Conservation (phyloP, 1,139 yeast genomes). For the Hyphopichia pseudoburtonii region DNA sequence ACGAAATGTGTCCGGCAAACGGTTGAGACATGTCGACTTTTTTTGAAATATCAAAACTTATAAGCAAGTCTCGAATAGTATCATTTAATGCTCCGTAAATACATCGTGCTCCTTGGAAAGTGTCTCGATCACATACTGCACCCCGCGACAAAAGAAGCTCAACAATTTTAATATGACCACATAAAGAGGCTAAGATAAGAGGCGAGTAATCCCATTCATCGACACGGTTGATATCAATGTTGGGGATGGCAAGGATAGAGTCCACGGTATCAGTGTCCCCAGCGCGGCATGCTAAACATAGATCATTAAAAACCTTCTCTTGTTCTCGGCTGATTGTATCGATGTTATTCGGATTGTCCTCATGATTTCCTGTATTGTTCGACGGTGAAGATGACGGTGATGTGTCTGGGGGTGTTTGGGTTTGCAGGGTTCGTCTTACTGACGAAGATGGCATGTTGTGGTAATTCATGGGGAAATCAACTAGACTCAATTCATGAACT, state of each 20-base stretch:
- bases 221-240: conserved; percentile 58
- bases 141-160: conserved; percentile 59
- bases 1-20: conserved; percentile 67
- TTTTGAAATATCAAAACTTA: conserved; percentile 66
- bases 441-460: conserved; percentile 7
- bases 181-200: conserved; percentile 65
- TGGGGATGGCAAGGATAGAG: conserved; percentile 49
- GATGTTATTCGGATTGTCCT: too few relatives aligned
- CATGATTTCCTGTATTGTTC: too few relatives aligned
- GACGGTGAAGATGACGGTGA: too few relatives aligned
- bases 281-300: conserved; percentile 66
- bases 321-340: not conserved
- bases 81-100: conserved; percentile 77
- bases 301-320: conserved; percentile 31
- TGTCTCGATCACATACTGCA: conserved; percentile 75
- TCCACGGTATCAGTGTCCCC: conserved; percentile 71
- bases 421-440: too few relatives aligned
- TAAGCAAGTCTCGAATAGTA: conserved; percentile 55
- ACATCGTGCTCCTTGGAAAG: conserved; percentile 78
- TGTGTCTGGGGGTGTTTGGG: not conserved
- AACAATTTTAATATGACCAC: conserved; percentile 71
- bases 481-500: not conserved
- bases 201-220: conserved; percentile 80
- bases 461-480: conserved; percentile 8
- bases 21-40: conserved; percentile 71